Conservation (phyloP, 1,139 yeast species). For the Diutina rugosa region DNA sequence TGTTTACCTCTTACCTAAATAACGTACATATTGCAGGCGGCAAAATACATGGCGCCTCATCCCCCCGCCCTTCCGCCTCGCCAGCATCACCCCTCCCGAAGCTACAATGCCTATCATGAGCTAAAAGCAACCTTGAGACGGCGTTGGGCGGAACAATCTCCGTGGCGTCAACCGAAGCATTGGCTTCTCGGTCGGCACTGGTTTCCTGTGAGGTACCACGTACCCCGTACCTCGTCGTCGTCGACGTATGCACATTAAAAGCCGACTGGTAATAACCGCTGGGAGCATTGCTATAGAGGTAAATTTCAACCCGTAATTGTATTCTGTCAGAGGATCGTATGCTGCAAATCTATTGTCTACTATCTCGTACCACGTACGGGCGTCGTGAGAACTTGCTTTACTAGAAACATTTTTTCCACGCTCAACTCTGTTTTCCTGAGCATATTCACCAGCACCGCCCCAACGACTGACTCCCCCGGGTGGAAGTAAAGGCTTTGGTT, state of each 20-base stretch:
- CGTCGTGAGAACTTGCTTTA: background rate
- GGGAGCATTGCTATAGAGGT: background rate
- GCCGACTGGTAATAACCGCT: background rate
- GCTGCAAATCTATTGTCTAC: background rate
- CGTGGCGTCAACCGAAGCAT: background rate
- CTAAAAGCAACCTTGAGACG: background rate
- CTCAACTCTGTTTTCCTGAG: background rate
- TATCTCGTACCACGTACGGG: background rate
- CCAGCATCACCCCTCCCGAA: background rate
- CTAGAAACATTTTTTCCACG: background rate
- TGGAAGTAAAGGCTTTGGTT: background rate
- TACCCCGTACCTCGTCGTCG: background rate
- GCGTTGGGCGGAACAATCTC: background rate
- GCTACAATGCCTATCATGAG: background rate
- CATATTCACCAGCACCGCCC: background rate
- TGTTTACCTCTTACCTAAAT: background rate
- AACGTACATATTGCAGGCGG: background rate
- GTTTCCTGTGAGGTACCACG: background rate
- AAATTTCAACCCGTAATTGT: background rate
- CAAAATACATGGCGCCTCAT: background rate
- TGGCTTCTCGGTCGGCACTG: background rate
- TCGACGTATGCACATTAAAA: background rate
- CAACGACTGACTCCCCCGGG: background rate
- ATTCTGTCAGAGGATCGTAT: background rate
- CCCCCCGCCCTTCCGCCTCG: background rate